phyloP scores from a whole-genome alignment of 2,329 filamentous ascomycete species.

The Pyrenophora teres region DNA sequence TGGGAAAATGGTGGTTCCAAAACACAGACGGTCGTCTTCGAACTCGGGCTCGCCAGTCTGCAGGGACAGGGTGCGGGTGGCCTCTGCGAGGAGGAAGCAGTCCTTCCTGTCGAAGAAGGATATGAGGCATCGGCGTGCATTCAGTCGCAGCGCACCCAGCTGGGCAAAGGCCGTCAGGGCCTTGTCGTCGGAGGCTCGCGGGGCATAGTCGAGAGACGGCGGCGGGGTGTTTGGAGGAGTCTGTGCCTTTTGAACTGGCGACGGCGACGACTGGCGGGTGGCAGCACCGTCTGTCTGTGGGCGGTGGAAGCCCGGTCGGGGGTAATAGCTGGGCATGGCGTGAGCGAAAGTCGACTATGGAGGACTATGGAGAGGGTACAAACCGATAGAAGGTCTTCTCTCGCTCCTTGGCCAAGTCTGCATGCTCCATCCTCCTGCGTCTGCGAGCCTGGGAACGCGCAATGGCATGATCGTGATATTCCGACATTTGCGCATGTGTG shows the following conservation, averaged over 20 bases:
- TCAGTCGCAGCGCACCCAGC: constrained; percentile 45
- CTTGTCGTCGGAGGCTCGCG: constrained; percentile 37
- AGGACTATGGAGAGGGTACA: background rate
- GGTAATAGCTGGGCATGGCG: constrained; percentile 8
- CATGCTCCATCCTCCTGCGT: constrained; percentile 32
- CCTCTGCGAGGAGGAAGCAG: constrained; percentile 46
- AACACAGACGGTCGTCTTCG: constrained; percentile 37
- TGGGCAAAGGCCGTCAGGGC: constrained; percentile 47
- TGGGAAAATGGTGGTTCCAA: constrained; percentile 42
- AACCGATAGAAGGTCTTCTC: constrained; percentile 43
- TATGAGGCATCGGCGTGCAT: constrained; percentile 43
- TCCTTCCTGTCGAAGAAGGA: constrained; percentile 48
- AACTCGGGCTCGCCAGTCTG: constrained; percentile 35
- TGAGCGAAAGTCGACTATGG: constrained; percentile 4
- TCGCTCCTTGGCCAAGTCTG: constrained; percentile 37
- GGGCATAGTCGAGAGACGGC: constrained; percentile 11
- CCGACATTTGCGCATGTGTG: constrained; percentile 13
- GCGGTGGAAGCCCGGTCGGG: constrained; percentile 38
- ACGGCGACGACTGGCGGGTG: constrained; percentile 26
- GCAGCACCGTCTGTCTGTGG: constrained; percentile 23
- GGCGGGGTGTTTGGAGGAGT: constrained; percentile 17
- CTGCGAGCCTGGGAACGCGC: constrained; percentile 18
- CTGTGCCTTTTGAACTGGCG: constrained; percentile 20
- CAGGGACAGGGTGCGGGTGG: constrained; percentile 37
- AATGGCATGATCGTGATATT: constrained; percentile 16